These are phyloP conservation scores for Cladorrhinum sp. DNA, from an alignment of 2,329 filamentous ascomycete genomes.

Conservation along the genomic window DNA sequence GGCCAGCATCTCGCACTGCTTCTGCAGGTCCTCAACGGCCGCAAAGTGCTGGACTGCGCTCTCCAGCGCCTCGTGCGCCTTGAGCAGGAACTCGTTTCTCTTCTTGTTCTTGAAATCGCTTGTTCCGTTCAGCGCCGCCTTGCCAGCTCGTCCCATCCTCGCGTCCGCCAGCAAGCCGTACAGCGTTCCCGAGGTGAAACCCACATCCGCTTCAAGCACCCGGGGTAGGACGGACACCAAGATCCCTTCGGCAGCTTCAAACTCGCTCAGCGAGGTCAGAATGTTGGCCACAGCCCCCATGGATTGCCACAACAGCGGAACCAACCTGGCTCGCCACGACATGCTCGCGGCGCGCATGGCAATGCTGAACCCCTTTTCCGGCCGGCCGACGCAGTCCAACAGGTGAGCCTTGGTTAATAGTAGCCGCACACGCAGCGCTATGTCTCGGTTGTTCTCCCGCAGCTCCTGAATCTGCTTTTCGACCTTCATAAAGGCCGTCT, in stretches of 20 bases:
- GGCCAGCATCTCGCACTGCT: slow-evolving; percentile 73
- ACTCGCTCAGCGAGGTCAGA: slow-evolving; percentile 68
- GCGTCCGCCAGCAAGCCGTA: slow-evolving; percentile 73
- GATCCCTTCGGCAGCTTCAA: slow-evolving; percentile 61
- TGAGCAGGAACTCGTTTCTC: slow-evolving; percentile 50
- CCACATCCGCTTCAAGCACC: slow-evolving; percentile 67
- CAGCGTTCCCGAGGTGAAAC: slow-evolving; percentile 59
- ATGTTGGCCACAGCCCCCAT: slow-evolving; percentile 65
- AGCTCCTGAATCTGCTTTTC: slow-evolving; percentile 43
- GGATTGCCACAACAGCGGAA: slow-evolving; percentile 70
- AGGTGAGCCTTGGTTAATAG: slow-evolving; percentile 71
- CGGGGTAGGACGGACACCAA: slow-evolving; percentile 70
- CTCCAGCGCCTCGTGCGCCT: slow-evolving; percentile 59
- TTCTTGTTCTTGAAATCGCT: background rate
- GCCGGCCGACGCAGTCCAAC: slow-evolving; percentile 63
- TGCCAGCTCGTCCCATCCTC: slow-evolving; percentile 71
- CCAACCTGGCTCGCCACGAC: slow-evolving; percentile 65
- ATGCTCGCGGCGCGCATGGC: slow-evolving; percentile 72
- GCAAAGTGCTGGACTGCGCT: slow-evolving; percentile 63
- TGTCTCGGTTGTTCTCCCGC: slow-evolving; percentile 46
- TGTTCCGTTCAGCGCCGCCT: slow-evolving; percentile 19
- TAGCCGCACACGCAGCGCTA: slow-evolving; percentile 67
- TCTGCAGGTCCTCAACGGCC: slow-evolving; percentile 63
- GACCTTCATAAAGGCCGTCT: slow-evolving; percentile 47
- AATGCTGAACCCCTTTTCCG: slow-evolving; percentile 73